A percentile compares a stretch with the other conserved stretches of the same genome.
These are phyloP conservation scores for Kodamaea alishanica DNA, from an alignment of 1,139 yeast genomes.

Conservation along the genomic window DNA sequence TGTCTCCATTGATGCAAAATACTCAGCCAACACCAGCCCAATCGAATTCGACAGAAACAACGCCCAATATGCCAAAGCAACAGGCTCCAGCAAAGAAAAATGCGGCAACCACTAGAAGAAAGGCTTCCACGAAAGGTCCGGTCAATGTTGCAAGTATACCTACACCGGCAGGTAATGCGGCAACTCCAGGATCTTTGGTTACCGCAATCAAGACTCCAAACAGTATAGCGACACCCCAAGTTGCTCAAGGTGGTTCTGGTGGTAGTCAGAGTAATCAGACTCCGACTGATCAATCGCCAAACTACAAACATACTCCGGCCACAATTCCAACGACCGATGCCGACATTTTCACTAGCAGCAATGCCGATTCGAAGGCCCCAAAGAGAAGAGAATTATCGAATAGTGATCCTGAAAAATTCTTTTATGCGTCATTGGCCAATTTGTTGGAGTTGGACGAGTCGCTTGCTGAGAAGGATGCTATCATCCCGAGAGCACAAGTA, in stretches of 20 bases:
- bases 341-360: conserved; percentile 23
- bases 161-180: conserved; percentile 37
- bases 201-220: conserved; percentile 45
- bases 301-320: conserved; percentile 14
- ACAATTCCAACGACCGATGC: conserved; percentile 16
- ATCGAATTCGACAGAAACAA: conserved; percentile 8
- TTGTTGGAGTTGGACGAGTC: conserved; percentile 45
- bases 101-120: conserved; percentile 22
- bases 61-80: conserved; percentile 16
- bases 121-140: conserved; percentile 22
- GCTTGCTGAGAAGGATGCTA: conserved; percentile 14
- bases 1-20: conserved; percentile 19
- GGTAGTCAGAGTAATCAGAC: conserved; percentile 40
- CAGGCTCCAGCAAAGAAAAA: conserved; percentile 11
- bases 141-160: conserved; percentile 22
- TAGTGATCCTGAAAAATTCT: conserved; percentile 47
- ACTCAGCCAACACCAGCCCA: conserved; percentile 9
- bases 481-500: conserved; percentile 16
- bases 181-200: conserved; percentile 42
- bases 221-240: conserved; percentile 44
- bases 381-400: conserved; percentile 46
- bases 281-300: conserved; percentile 41
- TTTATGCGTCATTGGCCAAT: conserved; percentile 50
- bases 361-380: conserved; percentile 32
- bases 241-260: conserved; percentile 19